A percentile compares a stretch with the other conserved stretches of the same genome.
phyloP scores from a whole-genome alignment of 176 grass and related monocot species.

The Aegilops umbellulata region DNA sequence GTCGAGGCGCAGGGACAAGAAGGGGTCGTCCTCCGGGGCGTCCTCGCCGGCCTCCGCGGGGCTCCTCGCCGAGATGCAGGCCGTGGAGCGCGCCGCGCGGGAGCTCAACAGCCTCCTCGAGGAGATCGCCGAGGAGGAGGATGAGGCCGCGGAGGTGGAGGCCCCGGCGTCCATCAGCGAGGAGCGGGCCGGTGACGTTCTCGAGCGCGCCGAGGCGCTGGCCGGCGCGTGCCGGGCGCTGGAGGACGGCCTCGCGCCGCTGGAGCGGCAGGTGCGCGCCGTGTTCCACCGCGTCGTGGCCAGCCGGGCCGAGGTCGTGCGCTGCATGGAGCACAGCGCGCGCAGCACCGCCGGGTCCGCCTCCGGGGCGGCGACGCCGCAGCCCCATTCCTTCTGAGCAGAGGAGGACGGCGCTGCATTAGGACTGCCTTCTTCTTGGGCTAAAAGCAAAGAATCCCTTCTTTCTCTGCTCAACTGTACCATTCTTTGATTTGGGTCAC shows the following conservation, averaged over 20 bases:
- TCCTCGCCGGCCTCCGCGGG: constrained; percentile 9
- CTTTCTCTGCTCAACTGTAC: neutral
- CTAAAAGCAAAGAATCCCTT: neutral
- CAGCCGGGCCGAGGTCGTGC: constrained; percentile 60
- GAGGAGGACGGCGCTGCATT: neutral
- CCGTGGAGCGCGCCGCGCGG: constrained; percentile 51
- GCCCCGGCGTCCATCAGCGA: neutral
- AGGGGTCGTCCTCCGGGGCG: constrained; percentile 23
- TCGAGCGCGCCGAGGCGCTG: constrained; percentile 49
- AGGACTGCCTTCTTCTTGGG: no score
- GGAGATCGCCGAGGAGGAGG: constrained; percentile 44
- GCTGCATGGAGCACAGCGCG: constrained; percentile 48
- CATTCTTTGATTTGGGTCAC: constrained; percentile 50
- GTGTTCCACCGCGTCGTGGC: constrained; percentile 84
- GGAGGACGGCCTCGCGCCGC: constrained; percentile 67
- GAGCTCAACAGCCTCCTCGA: constrained; percentile 59
- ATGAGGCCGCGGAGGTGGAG: neutral
- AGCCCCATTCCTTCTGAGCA: constrained; percentile 44
- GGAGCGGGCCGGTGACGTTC: constrained; percentile 37
- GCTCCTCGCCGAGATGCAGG: constrained; percentile 77
- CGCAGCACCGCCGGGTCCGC: constrained; percentile 29
- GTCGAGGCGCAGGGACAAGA: constrained; percentile 58
- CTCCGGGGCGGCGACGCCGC: constrained; percentile 15
- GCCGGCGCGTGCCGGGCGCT: constrained; percentile 55
- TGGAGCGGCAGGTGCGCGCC: constrained; percentile 72